Percentiles rank a stretch among this genome's conserved stretches.
Conservation (phyloP, 2,329 filamentous ascomycete species). For the Fusarium newnesense region DNA sequence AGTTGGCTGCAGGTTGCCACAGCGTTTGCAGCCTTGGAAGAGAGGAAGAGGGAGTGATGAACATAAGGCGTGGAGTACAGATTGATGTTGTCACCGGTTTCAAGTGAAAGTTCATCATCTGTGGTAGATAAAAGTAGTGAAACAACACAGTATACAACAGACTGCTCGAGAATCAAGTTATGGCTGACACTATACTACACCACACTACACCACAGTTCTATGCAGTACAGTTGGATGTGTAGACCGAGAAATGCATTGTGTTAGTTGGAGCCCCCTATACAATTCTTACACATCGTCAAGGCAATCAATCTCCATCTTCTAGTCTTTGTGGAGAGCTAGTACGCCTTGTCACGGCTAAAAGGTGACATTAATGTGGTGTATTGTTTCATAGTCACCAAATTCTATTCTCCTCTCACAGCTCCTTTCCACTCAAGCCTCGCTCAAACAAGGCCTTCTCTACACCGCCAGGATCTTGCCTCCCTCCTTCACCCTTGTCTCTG, state of each 20-base stretch:
- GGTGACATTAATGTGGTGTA: neutral
- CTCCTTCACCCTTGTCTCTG: neutral
- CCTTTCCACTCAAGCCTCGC: neutral
- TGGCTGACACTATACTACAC: neutral
- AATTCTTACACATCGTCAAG: neutral
- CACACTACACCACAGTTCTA: neutral
- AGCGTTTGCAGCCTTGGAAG: conserved; percentile 44
- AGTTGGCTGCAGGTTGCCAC: conserved; percentile 44
- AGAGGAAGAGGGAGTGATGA: conserved; percentile 38
- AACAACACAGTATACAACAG: neutral
- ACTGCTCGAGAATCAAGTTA: neutral
- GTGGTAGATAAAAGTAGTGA: neutral
- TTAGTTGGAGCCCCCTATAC: neutral
- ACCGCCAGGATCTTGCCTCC: neutral
- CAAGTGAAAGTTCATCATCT: neutral
- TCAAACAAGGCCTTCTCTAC: neutral
- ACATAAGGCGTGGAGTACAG: neutral
- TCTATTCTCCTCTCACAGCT: neutral
- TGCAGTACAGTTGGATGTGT: neutral
- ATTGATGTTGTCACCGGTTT: neutral
- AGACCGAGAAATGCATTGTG: neutral
- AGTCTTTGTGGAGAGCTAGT: neutral
- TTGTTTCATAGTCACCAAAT: neutral
- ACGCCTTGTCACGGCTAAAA: neutral
- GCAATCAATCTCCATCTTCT: neutral